These are phyloP conservation scores for Rhodotorula diobovata DNA, from an alignment of 768 basidiomycete genomes.

Conservation along the genomic window DNA sequence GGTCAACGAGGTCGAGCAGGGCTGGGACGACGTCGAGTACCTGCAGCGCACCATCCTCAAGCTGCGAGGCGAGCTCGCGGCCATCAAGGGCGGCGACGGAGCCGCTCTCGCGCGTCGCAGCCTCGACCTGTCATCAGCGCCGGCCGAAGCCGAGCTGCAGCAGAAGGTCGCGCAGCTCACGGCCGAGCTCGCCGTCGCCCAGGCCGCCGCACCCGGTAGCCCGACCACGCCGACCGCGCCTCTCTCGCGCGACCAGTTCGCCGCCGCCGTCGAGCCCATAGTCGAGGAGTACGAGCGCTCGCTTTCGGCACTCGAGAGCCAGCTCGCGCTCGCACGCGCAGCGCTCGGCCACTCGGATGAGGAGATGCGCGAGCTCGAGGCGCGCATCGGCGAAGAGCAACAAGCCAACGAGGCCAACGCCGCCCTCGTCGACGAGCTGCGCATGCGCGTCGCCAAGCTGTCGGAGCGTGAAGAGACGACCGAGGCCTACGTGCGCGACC, in stretches of 20 bases:
- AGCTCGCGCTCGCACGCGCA: conserved; percentile 77
- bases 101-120: conserved; percentile 45
- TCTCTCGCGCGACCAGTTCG: conserved; percentile 46
- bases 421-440: conserved; percentile 79
- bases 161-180: conserved; percentile 82
- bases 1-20: conserved; percentile 89
- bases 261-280: conserved; percentile 73
- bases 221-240: conserved; percentile 52
- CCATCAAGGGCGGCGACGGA: conserved; percentile 39
- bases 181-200: conserved; percentile 65
- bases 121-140: not conserved
- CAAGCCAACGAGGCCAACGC: conserved; percentile 74
- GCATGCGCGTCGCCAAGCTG: conserved; percentile 71
- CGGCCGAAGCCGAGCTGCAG: conserved; percentile 67
- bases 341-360: conserved; percentile 86
- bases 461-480: conserved; percentile 83
- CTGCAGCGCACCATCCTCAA: conserved; percentile 79
- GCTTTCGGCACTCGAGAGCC: conserved; percentile 87
- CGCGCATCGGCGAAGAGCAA: conserved; percentile 62
- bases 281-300: conserved; percentile 99
- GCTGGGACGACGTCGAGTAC: conserved; percentile 98
- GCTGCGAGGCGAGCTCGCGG: conserved; percentile 79
- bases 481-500: conserved; percentile 89
- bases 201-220: conserved; percentile 52
- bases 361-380: conserved; percentile 85